A percentile compares a stretch with the other conserved stretches of the same genome.
Evolutionary conservation across 1,284 basidiomycete genomes (phyloP).

Genomic region (Kalmanozyma brasiliensis): DNA sequence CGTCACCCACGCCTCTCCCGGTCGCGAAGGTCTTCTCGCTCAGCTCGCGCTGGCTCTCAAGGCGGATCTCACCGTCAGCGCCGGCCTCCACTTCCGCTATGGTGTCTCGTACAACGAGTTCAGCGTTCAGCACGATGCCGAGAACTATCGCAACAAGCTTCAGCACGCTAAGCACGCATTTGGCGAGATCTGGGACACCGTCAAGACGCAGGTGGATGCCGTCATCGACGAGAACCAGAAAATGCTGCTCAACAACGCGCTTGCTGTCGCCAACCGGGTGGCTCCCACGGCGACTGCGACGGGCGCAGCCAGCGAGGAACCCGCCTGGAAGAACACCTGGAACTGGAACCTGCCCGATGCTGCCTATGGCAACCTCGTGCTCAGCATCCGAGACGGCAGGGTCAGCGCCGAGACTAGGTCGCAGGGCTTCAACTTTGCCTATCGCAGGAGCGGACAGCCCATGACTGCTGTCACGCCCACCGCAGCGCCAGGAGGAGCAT

Average conservation of each 20-base stretch:
- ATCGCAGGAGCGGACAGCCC: conserved; percentile 73
- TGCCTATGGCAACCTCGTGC: conserved; percentile 84
- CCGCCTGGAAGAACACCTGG: conserved; percentile 76
- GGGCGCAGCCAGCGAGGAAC: conserved; percentile 79
- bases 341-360: conserved; percentile 97
- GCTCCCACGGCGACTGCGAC: conserved; percentile 73
- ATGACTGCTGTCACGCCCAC: conserved; percentile 40
- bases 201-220: conserved; percentile 88
- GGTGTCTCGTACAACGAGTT: conserved; percentile 97
- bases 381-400: conserved; percentile 89
- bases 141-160: conserved; percentile 87
- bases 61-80: conserved; percentile 92
- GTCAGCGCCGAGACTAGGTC: conserved; percentile 90
- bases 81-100: conserved; percentile 96
- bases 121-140: conserved; percentile 87
- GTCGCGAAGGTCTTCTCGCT: conserved; percentile 89
- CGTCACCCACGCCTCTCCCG: conserved; percentile 90
- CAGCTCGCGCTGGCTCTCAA: conserved; percentile 90
- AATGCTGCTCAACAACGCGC: conserved; percentile 86
- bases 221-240: conserved; percentile 93
- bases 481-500: conserved; percentile 5
- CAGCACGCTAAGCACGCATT: conserved; percentile 82
- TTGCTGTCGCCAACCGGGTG: conserved; percentile 83
- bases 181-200: conserved; percentile 90
- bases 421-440: conserved; percentile 96